Evolutionary conservation across 352 stramenopile species (phyloP).

Genomic region (Globisporangium nagaii): DNA sequence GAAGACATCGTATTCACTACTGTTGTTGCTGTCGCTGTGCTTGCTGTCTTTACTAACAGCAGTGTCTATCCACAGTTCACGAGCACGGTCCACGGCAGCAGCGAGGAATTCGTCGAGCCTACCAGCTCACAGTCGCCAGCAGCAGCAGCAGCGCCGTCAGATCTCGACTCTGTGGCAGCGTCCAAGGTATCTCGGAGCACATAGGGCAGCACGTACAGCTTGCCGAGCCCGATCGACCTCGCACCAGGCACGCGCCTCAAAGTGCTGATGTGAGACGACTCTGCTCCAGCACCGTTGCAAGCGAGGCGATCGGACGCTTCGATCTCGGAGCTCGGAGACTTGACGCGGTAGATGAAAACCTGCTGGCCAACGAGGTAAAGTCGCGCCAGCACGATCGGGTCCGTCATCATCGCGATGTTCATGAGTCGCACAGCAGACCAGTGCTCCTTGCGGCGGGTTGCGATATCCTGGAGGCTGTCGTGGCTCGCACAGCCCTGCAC

Average conservation of each 20-base stretch:
- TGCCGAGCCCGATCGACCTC: not conserved
- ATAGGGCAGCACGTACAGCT: not conserved
- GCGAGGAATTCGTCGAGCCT: not conserved
- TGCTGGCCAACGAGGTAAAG: not conserved
- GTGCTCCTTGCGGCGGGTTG: not conserved
- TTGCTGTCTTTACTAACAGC: too few species aligned
- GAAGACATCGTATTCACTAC: too few species aligned
- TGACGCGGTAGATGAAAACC: constrained; percentile 4
- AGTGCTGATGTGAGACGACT: not conserved
- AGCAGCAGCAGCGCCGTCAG: not conserved
- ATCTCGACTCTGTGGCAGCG: not conserved
- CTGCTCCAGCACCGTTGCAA: not conserved
- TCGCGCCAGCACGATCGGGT: not conserved
- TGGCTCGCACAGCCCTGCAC: not conserved
- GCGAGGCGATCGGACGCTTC: not conserved
- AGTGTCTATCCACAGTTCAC: not conserved
- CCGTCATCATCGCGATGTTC: constrained; percentile 11
- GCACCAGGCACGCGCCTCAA: not conserved
- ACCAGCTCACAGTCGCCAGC: not conserved
- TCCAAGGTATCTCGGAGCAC: not conserved
- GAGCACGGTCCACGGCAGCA: constrained; percentile 1
- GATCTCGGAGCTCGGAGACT: not conserved
- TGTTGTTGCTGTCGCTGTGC: too few species aligned
- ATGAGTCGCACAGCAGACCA: constrained; percentile 7
- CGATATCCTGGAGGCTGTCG: constrained; percentile 1